A percentile compares a stretch with the other conserved stretches of the same genome.
Conservation (phyloP, 2,329 filamentous ascomycete species). For the Trichoderma koningii region DNA sequence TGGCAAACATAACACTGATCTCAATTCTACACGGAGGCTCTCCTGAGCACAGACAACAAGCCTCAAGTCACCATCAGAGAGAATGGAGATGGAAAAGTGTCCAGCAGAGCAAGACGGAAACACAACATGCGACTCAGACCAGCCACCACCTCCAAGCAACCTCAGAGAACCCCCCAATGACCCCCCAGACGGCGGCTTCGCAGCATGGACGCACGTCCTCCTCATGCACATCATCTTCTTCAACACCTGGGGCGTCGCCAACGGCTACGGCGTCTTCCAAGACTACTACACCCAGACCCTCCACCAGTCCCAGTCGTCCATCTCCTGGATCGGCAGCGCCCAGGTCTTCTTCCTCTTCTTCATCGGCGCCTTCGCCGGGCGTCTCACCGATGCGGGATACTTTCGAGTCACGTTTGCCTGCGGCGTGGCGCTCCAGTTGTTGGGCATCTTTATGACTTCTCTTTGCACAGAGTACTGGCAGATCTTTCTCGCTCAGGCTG, state of each 20-base stretch:
- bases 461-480: slow-evolving; percentile 5
- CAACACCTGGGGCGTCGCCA: slow-evolving; percentile 2
- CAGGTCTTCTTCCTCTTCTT: slow-evolving; percentile 8
- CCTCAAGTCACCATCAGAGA: neutral
- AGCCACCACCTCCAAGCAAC: neutral
- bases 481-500: slow-evolving; percentile 1
- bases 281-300: neutral
- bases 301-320: neutral
- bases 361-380: slow-evolving; percentile 1
- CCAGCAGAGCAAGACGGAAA: neutral
- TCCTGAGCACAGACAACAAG: neutral
- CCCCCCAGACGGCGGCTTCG: slow-evolving; percentile 3
- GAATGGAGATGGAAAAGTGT: neutral
- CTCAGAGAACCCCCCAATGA: neutral
- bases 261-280: slow-evolving; percentile 1
- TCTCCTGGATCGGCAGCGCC: neutral
- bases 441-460: slow-evolving; percentile 7
- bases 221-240: slow-evolving; percentile 12
- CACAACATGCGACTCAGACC: neutral
- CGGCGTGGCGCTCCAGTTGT: neutral
- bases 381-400: neutral
- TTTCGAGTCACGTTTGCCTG: slow-evolving; percentile 9
- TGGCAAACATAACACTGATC: neutral
- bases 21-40: neutral
- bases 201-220: neutral